Evolutionary conservation across 768 basidiomycete species (phyloP).

Genomic region (Boletus coccyginus): DNA sequence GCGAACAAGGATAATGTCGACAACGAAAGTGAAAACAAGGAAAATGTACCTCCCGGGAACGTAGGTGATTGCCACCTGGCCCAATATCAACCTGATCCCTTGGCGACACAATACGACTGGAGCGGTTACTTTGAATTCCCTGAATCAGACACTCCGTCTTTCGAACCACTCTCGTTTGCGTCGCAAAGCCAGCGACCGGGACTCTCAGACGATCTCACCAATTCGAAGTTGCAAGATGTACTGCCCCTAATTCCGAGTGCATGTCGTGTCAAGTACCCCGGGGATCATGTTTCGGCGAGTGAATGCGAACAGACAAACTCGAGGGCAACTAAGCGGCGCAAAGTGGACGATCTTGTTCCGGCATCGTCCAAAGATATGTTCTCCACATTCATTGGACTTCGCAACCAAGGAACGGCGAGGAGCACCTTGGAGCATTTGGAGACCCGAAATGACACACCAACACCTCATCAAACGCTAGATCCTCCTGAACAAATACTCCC

Average conservation of each 20-base stretch:
- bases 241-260: constrained; percentile 4
- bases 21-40: constrained; percentile 12
- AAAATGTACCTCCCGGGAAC: constrained; percentile 13
- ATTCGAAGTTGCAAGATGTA: constrained; percentile 1
- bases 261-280: neutral
- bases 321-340: constrained; percentile 22
- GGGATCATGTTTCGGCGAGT: neutral
- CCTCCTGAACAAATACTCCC: constrained; percentile 16
- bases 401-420: constrained; percentile 14
- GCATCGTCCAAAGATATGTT: constrained; percentile 27
- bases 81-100: neutral
- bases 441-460: constrained; percentile 10
- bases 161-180: constrained; percentile 25
- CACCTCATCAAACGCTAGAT: constrained; percentile 1
- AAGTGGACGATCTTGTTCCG: constrained; percentile 22
- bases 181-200: constrained; percentile 16
- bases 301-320: neutral
- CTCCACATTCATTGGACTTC: constrained; percentile 24
- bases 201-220: neutral
- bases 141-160: constrained; percentile 15
- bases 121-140: constrained; percentile 22
- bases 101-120: constrained; percentile 18
- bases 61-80: neutral
- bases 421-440: constrained; percentile 8
- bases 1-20: constrained; percentile 16